Conservation (phyloP, 129 eudicot genomes). For the Oenanthe sinensis region DNA sequence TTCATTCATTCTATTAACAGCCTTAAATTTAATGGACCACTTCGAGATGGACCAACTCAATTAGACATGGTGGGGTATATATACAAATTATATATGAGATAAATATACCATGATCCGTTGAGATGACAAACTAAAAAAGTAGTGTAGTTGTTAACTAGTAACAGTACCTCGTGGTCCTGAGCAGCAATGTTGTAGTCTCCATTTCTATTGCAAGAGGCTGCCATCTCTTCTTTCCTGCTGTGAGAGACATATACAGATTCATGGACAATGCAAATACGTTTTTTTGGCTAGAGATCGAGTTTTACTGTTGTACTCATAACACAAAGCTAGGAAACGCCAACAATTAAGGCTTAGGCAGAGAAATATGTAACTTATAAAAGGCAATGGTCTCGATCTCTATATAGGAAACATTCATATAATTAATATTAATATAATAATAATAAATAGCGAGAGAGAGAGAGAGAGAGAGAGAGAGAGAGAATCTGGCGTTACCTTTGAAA, state of each 20-base stretch:
- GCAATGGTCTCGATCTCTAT: no score
- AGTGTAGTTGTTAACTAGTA: not conserved
- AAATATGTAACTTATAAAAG: not conserved
- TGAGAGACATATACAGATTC: not conserved
- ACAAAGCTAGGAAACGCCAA: not conserved
- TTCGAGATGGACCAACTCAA: not conserved
- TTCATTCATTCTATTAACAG: not conserved
- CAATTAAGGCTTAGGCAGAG: not conserved
- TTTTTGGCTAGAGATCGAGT: not conserved
- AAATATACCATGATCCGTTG: no score
- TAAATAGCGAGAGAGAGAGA: not conserved
- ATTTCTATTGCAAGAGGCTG: not conserved
- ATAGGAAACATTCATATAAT: no score
- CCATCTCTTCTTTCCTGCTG: not conserved
- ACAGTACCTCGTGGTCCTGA: not conserved
- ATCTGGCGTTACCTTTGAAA: constrained; percentile 32
- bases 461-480: constrained; percentile 25
- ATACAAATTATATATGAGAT: no score
- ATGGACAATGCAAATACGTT: not conserved
- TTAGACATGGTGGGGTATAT: not conserved
- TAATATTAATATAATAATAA: no score
- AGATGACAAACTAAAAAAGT: no score
- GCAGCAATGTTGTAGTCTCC: not conserved
- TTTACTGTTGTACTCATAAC: not conserved
- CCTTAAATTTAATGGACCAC: not conserved